Evolutionary conservation across 306 rosid species (phyloP), one percentile per base, ranked within the genome.

Genomic region (barrel medic (Medicago truncatula)): DNA sequence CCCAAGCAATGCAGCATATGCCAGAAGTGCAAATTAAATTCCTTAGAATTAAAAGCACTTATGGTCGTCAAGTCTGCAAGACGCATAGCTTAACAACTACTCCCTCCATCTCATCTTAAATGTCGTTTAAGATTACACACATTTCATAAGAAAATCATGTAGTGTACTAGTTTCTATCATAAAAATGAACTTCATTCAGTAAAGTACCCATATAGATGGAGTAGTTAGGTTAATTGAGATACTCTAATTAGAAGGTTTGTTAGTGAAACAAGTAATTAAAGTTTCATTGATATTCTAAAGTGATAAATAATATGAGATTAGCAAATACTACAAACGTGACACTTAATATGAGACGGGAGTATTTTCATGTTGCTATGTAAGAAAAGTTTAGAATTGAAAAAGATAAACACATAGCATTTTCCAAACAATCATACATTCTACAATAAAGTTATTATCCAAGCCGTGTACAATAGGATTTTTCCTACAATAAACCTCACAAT

Each of bases 1-100:
- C 4, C n/a, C 17, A 12, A 44, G 17, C 12, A 68, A 52, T 71
- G 67, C 38, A 57, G 43, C 66, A 62, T 64, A 18, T 36, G 73
- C 20, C 76, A 52, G 58, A 74, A 66, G 68, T 67, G 57, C 21
- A 23, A 38, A 58, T 67, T 80, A 67, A 53, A 39, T 25, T 34
- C 69, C 67, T 15, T 38, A 2, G 15, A 80, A 46, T 59, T 21
- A 44, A 34, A 13, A 39, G 57, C 18, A 46, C 49, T n/a, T 56
- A 1, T 8, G 64, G 54, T 43, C 36, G 28, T 34, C 40, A 9
- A 65, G 53, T 12, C 17, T 38, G 23, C 46, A 53, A 73, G 44
- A 70, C 31, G 60, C 43, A 7, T 7, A 16, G 66, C 52, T 36
- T 47, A 58, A 76, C 34, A 52, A 72, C 36, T 56, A 28, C 70